phyloP scores from a whole-genome alignment of 257 asterid species.

The Linaria vulgaris region DNA sequence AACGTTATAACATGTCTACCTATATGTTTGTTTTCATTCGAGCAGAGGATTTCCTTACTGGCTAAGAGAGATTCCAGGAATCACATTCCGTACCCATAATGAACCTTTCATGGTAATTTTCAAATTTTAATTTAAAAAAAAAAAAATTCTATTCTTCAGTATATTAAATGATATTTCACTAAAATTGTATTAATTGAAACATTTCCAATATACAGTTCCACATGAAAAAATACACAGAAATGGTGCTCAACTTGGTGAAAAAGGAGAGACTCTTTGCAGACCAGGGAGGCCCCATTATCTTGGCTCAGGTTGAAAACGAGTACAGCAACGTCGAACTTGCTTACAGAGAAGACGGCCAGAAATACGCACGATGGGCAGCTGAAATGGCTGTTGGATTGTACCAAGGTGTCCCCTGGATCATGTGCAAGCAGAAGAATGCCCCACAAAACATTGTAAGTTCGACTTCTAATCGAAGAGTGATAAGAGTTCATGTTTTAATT shows the following conservation, averaged over 20 bases:
- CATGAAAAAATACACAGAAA: slow-evolving; percentile 75
- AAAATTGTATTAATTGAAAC: slow-evolving; percentile 12
- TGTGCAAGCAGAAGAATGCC: slow-evolving; percentile 78
- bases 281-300: slow-evolving; percentile 91
- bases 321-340: slow-evolving; percentile 53
- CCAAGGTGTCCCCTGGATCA: slow-evolving; percentile 77
- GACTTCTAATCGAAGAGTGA: too few species aligned
- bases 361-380: slow-evolving; percentile 64
- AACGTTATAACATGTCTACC: background rate
- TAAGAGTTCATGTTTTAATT: too few species aligned
- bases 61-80: slow-evolving; percentile 84
- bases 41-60: slow-evolving; percentile 91
- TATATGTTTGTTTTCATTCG: slow-evolving; percentile 10
- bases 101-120: slow-evolving; percentile 79
- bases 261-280: slow-evolving; percentile 62
- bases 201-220: slow-evolving; percentile 58
- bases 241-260: slow-evolving; percentile 76
- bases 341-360: slow-evolving; percentile 49
- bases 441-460: slow-evolving; percentile 86
- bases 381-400: slow-evolving; percentile 53
- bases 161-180: background rate
- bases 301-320: slow-evolving; percentile 81
- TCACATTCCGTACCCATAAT: slow-evolving; percentile 86
- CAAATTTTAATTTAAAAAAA: background rate
- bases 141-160: background rate